Base-by-base conservation (phyloP, 225 moss, liverwort and hornwort species). In the Sphagnum contortum region DNA sequence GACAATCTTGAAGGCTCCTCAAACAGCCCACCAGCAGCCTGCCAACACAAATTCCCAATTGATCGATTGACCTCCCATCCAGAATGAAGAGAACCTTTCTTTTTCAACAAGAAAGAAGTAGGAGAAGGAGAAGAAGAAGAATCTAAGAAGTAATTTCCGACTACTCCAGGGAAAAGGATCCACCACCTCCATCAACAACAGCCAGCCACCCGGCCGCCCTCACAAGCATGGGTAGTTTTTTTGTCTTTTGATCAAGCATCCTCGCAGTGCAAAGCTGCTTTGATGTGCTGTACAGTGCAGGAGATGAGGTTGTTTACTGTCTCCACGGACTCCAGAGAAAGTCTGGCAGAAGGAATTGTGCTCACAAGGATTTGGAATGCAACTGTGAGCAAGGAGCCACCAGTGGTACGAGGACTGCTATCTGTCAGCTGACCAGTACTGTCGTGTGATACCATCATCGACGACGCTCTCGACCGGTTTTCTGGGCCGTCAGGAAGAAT, bases 1-100 rank as follows among this genome's bases (percentile, higher is more conserved):
- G 66, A 60, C 64, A 67, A 68, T 79, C 77, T 81, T 81, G 81
- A 81, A 74, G 74, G 74, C 77, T 57, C 81, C 81, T 81, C 81
- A 81, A 77, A 47, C 73, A 6, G 7, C 52, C 9, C 52, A 52
- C 7, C 9, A 52, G 52, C 29, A 29, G 29, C 29, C 29, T 29
- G 29, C 29, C 29, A 76, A 77, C 29, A 29, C 29, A 29, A 29
- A 29, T 29, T 29, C 29, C 29, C 29, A 29, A 29, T 29, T 1
- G 29, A 29, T 29, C 29, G 29, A 29, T 29, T 29, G 29, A 29
- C 29, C 29, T 29, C 29, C 29, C 29, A 1, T 29, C 29, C 29
- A 29, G 29, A 29, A 9, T 9, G 29, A 29, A 29, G 29, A 29
- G 29, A 29, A 29, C 29, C 29, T 29, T 29, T 29, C 29, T 29